Evolutionary conservation across 83 land plant genomes (phyloP), one percentile per base, ranked within the genome.

Genomic region (Isoetes engelmannii): DNA sequence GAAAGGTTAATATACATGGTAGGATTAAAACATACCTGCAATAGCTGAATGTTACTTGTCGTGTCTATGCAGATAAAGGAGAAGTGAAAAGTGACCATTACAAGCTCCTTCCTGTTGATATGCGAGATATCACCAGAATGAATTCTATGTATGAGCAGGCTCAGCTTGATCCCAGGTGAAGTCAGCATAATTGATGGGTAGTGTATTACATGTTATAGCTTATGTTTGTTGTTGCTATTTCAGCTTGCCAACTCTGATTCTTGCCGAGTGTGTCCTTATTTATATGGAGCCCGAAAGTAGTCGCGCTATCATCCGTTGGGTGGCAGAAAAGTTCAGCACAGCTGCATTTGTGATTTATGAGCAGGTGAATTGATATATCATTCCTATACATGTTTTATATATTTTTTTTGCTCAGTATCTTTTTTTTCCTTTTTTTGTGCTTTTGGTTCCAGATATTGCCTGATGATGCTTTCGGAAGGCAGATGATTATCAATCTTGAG

Each of bases 191-290:
- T 51, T 15, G 55, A 51, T 51, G 3, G 15, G 55, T 12, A 51
- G 12, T 0, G 15, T 51, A 12, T 51, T 51, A 58, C 20, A 20
- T 58, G 7, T 58, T 6, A 58, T 58, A 20, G 4, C n/a, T 58
- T 58, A 58, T 63, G 18, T 10, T 67, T 10, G 13, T 65, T 44
- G 12, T 68, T 68, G 65, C 71, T 69, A 64, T 54, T 42, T n/a
- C 97, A 92, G 97, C 72, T 45, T 87, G 89, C 97, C 97, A 47
- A 92, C 97, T 63, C 83, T 92, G 75, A 89, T 87, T 68, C 89
- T 95, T 84, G 93, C 94, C 77, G 97, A 91, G 81, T 95, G 99
- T 69, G 99, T 91, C 65, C 85, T 95, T 44, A 88, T 95, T 71
- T 95, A 91, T 77, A 65, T 94, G 80, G 99, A 94, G 78, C 93